Conservation (phyloP, 1,284 basidiomycete genomes). For the Chalciporus piperatoides region DNA sequence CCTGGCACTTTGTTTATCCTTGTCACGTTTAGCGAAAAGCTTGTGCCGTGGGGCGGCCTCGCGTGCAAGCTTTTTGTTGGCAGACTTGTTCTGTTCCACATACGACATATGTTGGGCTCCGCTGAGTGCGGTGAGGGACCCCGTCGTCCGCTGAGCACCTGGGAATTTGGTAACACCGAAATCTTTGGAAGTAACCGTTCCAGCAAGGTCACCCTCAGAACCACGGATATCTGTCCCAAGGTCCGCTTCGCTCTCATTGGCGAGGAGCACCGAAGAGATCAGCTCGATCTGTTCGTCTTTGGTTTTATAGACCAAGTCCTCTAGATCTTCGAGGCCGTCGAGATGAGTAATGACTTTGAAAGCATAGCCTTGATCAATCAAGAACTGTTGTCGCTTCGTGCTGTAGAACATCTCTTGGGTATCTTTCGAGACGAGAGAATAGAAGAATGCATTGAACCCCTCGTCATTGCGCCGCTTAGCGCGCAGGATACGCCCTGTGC, state of each 20-base stretch:
- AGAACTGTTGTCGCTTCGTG: constrained; percentile 97
- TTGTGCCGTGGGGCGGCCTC: constrained; percentile 68
- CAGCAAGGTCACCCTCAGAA: constrained; percentile 74
- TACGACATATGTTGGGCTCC: constrained; percentile 90
- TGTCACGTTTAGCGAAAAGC: constrained; percentile 79
- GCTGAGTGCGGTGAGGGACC: constrained; percentile 80
- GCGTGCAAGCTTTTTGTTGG: constrained; percentile 80
- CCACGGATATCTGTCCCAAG: constrained; percentile 80
- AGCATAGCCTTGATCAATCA: constrained; percentile 98
- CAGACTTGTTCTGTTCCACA: constrained; percentile 87
- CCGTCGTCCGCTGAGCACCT: constrained; percentile 78
- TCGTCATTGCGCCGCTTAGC: constrained; percentile 98
- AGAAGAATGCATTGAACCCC: constrained; percentile 99
- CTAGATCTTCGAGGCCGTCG: constrained; percentile 84
- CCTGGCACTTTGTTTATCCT: constrained; percentile 54
- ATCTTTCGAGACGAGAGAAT: constrained; percentile 97
- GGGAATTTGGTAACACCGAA: constrained; percentile 62
- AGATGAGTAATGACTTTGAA: constrained; percentile 99
- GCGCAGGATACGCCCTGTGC: constrained; percentile 84
- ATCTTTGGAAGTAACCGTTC: constrained; percentile 75
- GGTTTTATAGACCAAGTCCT: constrained; percentile 89
- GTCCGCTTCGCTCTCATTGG: constrained; percentile 89
- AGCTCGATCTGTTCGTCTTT: constrained; percentile 94
- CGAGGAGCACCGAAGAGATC: constrained; percentile 86
- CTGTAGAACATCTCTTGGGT: constrained; percentile 99